These are phyloP conservation scores for Pythium pyrilobum DNA, from an alignment of 352 stramenopile species.

Conservation along the genomic window DNA sequence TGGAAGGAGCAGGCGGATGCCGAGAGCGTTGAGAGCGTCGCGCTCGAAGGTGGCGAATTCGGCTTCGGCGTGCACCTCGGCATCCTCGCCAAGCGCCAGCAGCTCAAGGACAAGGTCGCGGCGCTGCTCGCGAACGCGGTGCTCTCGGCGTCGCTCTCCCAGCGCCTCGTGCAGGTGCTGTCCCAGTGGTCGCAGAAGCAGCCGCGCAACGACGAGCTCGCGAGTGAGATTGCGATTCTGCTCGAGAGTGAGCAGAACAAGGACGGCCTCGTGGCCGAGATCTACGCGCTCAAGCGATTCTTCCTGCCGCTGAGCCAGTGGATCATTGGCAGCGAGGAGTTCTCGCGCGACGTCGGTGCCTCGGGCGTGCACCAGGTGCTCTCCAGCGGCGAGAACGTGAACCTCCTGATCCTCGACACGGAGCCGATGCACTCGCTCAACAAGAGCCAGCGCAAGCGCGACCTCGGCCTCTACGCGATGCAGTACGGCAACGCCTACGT, in stretches of 20 bases:
- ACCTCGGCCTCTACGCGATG: slow-evolving; percentile 91
- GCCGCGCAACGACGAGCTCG: slow-evolving; percentile 50
- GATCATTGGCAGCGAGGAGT: slow-evolving; percentile 76
- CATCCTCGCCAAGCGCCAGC: slow-evolving; percentile 61
- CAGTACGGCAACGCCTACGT: slow-evolving; percentile 93
- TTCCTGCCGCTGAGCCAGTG: slow-evolving; percentile 72
- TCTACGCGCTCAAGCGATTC: slow-evolving; percentile 50
- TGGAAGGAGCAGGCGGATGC: slow-evolving; percentile 54
- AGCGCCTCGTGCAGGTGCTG: slow-evolving; percentile 45
- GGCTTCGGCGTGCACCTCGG: slow-evolving; percentile 67
- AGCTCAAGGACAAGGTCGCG: slow-evolving; percentile 61
- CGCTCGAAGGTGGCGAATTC: slow-evolving; percentile 64
- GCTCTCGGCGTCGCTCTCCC: slow-evolving; percentile 26
- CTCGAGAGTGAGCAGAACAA: slow-evolving; percentile 56
- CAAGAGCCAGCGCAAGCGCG: slow-evolving; percentile 85
- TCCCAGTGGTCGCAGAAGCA: slow-evolving; percentile 42
- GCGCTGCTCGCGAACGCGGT: slow-evolving; percentile 28
- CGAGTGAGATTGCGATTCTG: slow-evolving; percentile 58
- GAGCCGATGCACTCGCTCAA: slow-evolving; percentile 58
- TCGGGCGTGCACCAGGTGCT: slow-evolving; percentile 74
- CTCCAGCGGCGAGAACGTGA: slow-evolving; percentile 68
- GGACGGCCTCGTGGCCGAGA: slow-evolving; percentile 34
- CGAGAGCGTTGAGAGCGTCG: slow-evolving; percentile 23
- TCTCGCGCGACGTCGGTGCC: slow-evolving; percentile 59
- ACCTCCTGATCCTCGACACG: slow-evolving; percentile 73